Evolutionary conservation across 2,329 filamentous ascomycete species (phyloP).

Genomic region (Aureobasidium mangrovei): DNA sequence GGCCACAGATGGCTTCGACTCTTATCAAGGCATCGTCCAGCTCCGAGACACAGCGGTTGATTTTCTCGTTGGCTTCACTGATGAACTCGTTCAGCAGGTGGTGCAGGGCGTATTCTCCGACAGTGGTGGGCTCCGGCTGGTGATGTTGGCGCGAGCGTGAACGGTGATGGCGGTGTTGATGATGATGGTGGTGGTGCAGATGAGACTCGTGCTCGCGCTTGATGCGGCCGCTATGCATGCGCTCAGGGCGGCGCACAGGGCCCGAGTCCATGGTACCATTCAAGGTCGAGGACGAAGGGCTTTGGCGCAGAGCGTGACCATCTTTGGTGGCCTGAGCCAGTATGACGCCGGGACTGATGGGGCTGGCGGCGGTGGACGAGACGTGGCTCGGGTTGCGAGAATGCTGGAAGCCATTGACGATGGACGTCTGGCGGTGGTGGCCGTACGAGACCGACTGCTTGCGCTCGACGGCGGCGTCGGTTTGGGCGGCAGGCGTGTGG

Average conservation of each 20-base stretch:
- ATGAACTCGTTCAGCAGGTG: constrained; percentile 97
- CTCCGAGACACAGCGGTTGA: constrained; percentile 76
- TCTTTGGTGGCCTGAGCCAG: constrained; percentile 32
- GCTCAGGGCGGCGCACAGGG: constrained; percentile 29
- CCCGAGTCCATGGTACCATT: constrained; percentile 8
- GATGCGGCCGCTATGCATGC: constrained; percentile 47
- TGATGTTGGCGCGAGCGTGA: constrained; percentile 57
- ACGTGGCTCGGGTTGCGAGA: constrained; percentile 78
- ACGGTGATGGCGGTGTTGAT: constrained; percentile 53
- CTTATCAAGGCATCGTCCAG: constrained; percentile 72
- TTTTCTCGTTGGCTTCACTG: constrained; percentile 90
- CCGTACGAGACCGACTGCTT: constrained; percentile 56
- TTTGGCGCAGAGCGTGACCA: constrained; percentile 13
- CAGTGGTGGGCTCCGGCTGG: constrained; percentile 74
- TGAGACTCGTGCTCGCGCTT: constrained; percentile 67
- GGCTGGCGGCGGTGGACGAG: constrained; percentile 66
- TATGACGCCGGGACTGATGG: constrained; percentile 80
- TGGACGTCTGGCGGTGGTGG: constrained; percentile 92
- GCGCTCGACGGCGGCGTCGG: constrained; percentile 37
- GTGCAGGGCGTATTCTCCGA: constrained; percentile 95
- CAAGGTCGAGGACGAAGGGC: constrained; percentile 16
- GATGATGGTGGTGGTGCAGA: constrained; percentile 58
- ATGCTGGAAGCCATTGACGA: constrained; percentile 93
- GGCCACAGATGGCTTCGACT: constrained; percentile 84
- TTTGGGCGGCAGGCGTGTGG: constrained; percentile 35